phyloP scores from a whole-genome alignment of 2,329 filamentous ascomycete genomes.

The Paraphoma chrysanthemicola region DNA sequence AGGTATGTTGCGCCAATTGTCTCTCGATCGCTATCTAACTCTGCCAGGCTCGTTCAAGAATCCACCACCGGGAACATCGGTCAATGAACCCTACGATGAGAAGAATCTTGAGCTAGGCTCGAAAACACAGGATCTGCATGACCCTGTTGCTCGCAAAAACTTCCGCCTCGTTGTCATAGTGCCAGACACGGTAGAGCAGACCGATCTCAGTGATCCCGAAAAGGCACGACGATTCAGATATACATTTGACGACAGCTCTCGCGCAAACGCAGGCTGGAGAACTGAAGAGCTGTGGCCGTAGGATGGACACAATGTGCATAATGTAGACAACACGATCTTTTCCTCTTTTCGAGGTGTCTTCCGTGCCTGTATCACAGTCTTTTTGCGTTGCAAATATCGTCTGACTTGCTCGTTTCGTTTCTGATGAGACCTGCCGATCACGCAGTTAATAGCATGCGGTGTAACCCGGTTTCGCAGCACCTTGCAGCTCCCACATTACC shows the following conservation, averaged over 20 bases:
- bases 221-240: constrained; percentile 72
- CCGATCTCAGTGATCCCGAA: constrained; percentile 73
- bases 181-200: constrained; percentile 76
- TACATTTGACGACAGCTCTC: constrained; percentile 59
- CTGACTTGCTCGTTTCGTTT: neutral
- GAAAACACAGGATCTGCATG: constrained; percentile 73
- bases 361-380: no score
- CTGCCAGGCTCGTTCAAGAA: constrained; percentile 67
- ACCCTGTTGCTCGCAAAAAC: constrained; percentile 73
- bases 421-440: neutral
- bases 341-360: no score
- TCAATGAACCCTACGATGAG: constrained; percentile 53
- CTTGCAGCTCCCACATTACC: constrained; percentile 1
- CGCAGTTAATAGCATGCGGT: constrained; percentile 1
- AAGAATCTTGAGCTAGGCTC: constrained; percentile 60
- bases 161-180: constrained; percentile 89
- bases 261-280: constrained; percentile 63
- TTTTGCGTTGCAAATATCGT: neutral
- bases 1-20: constrained; percentile 52
- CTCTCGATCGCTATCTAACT: neutral
- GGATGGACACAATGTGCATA: neutral
- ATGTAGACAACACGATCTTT: no score
- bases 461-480: constrained; percentile 7
- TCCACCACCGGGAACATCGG: constrained; percentile 59
- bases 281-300: constrained; percentile 51